phyloP scores from a whole-genome alignment of 805 yeast genomes.

The Hanseniaspora hatyaiensis region DNA sequence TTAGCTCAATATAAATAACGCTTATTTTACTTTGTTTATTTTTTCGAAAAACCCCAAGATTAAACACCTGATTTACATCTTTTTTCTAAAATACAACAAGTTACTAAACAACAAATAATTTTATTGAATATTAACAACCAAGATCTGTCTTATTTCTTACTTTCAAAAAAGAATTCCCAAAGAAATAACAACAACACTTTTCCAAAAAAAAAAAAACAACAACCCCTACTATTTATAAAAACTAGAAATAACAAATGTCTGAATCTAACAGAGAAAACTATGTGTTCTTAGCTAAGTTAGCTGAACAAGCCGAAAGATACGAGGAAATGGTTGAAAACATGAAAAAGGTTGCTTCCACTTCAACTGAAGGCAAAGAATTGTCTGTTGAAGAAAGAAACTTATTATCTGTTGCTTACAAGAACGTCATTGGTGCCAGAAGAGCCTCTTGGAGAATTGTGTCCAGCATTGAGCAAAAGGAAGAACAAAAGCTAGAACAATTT shows the following conservation, averaged over 20 bases:
- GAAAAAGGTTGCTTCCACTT: conserved; percentile 89
- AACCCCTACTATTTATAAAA: background rate
- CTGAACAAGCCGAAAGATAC: conserved; percentile 99
- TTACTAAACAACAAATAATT: too few relatives aligned
- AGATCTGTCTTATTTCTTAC: too few relatives aligned
- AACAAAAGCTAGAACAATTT: conserved; percentile 67
- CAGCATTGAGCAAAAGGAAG: conserved; percentile 96
- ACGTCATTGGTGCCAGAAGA: conserved; percentile 97
- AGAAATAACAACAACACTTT: background rate
- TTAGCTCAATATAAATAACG: too few relatives aligned
- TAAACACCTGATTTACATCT: too few relatives aligned
- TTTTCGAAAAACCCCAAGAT: too few relatives aligned
- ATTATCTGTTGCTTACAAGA: conserved; percentile 93
- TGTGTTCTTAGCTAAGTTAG: conserved; percentile 93
- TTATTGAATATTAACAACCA: too few relatives aligned
- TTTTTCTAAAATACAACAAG: too few relatives aligned
- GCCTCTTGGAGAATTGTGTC: conserved; percentile 99
- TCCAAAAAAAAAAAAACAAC: background rate
- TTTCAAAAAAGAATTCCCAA: too few relatives aligned
- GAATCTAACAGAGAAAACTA: conserved; percentile 85
- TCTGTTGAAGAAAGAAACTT: conserved; percentile 97
- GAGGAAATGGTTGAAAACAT: conserved; percentile 98
- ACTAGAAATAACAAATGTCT: conserved; percentile 54
- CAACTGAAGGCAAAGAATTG: conserved; percentile 61
- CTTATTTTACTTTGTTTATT: too few relatives aligned